These are phyloP conservation scores for Triticum turgidum DNA, from an alignment of 176 grass and related monocot genomes.

Conservation along the genomic window DNA sequence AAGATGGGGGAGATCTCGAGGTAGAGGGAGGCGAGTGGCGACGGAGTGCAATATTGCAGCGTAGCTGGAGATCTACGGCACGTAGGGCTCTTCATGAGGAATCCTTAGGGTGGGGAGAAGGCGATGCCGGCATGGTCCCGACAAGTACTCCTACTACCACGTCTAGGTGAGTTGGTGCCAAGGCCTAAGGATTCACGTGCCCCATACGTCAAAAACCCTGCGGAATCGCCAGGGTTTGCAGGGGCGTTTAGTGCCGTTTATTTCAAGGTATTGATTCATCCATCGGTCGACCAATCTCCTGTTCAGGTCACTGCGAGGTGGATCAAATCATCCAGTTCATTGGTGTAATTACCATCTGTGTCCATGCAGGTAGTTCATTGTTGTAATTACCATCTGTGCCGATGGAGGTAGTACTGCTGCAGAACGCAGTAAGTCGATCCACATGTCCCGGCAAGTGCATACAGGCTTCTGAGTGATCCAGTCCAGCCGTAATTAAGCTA, in stretches of 20 bases:
- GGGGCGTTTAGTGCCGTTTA: background rate
- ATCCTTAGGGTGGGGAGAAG: conserved; percentile 53
- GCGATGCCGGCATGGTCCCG: conserved; percentile 39
- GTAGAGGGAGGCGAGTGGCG: background rate
- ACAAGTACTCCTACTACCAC: background rate
- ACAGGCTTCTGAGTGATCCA: background rate
- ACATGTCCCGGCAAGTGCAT: background rate
- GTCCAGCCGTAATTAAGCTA: background rate
- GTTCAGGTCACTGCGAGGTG: background rate
- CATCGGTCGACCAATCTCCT: background rate
- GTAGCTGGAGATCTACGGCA: conserved; percentile 13
- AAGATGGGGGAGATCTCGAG: background rate
- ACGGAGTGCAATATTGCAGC: background rate
- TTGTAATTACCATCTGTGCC: no score
- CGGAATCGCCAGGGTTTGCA: conserved; percentile 19
- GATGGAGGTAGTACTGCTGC: background rate
- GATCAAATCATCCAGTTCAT: background rate
- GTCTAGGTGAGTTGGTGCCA: conserved; percentile 3
- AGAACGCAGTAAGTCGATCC: background rate
- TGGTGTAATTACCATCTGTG: background rate
- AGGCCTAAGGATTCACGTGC: conserved; percentile 23
- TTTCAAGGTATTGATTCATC: background rate
- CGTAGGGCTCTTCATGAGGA: conserved; percentile 54
- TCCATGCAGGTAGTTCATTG: no score
- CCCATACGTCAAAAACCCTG: conserved; percentile 18